Percentiles rank a stretch among this genome's conserved stretches.
These are phyloP conservation scores for Raddia distichophylla DNA, from an alignment of 176 grass and related monocot genomes.

Conservation along the genomic window DNA sequence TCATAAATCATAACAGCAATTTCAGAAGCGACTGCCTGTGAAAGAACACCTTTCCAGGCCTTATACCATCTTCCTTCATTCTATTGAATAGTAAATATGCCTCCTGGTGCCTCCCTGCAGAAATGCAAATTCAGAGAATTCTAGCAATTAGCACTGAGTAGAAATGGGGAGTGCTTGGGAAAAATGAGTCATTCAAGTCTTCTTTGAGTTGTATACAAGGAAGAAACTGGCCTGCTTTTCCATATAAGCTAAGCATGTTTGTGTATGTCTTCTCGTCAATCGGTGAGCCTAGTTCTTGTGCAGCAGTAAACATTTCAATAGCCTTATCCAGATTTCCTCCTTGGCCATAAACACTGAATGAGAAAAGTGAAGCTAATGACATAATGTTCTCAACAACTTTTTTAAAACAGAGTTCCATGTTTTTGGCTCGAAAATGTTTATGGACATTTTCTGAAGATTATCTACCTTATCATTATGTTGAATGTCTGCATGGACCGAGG, in stretches of 20 bases:
- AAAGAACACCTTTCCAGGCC: slow-evolving; percentile 72
- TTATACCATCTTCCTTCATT: slow-evolving; percentile 88
- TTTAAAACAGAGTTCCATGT: neutral
- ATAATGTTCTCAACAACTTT: slow-evolving; percentile 5
- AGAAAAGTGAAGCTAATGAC: slow-evolving; percentile 39
- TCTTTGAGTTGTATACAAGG: neutral
- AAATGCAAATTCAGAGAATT: slow-evolving; percentile 3
- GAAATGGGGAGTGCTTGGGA: neutral
- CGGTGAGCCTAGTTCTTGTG: slow-evolving; percentile 52
- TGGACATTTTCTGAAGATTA: neutral
- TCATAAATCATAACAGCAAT: neutral
- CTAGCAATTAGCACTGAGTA: slow-evolving; percentile 20
- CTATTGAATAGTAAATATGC: slow-evolving; percentile 63
- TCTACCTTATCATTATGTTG: slow-evolving; percentile 95
- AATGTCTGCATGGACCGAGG: slow-evolving; percentile 73
- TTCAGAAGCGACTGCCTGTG: neutral
- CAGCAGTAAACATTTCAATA: slow-evolving; percentile 70
- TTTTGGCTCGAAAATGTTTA: neutral
- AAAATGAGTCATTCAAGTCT: neutral
- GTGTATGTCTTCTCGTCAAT: slow-evolving; percentile 82
- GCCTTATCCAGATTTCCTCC: slow-evolving; percentile 89
- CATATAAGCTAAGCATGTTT: slow-evolving; percentile 89
- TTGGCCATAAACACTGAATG: slow-evolving; percentile 86
- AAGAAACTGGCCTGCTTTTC: slow-evolving; percentile 66
- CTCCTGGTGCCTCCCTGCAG: slow-evolving; percentile 71